A percentile compares a stretch with the other conserved stretches of the same genome.
phyloP scores from a whole-genome alignment of 2,329 filamentous ascomycete species.

The Ophioceras dolichostomum region DNA sequence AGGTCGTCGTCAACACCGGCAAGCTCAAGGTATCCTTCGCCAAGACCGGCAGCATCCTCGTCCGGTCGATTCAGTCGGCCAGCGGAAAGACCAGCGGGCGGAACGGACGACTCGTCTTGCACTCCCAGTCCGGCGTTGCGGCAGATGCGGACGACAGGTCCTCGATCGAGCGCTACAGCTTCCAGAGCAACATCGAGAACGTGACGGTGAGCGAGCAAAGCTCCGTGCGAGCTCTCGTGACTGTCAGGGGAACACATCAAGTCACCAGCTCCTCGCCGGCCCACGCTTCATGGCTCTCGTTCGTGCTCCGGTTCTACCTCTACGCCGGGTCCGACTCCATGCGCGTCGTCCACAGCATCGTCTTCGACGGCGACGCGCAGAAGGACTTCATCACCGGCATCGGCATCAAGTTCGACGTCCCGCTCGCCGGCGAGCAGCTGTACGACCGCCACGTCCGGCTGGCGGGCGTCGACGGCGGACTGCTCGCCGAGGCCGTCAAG shows the following conservation, averaged over 20 bases:
- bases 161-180: constrained; percentile 27
- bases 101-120: constrained; percentile 38
- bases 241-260: constrained; percentile 3
- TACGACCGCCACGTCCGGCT: constrained; percentile 49
- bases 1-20: constrained; percentile 30
- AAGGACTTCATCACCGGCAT: constrained; percentile 40
- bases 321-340: constrained; percentile 44
- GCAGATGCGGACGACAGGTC: constrained; percentile 23
- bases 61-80: constrained; percentile 25
- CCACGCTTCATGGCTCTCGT: constrained; percentile 32
- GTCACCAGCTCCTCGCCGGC: constrained; percentile 29
- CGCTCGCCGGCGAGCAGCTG: constrained; percentile 34
- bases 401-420: constrained; percentile 42
- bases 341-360: constrained; percentile 40
- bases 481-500: constrained; percentile 45
- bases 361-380: constrained; percentile 36
- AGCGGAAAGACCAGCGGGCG: constrained; percentile 28
- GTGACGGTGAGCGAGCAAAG: constrained; percentile 31
- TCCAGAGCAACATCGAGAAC: constrained; percentile 37
- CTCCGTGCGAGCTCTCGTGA: constrained; percentile 1
- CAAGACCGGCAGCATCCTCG: constrained; percentile 25
- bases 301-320: constrained; percentile 42
- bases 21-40: constrained; percentile 28
- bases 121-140: constrained; percentile 33
- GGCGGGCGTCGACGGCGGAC: constrained; percentile 39